Evolutionary conservation across 1,139 yeast genomes (phyloP), one percentile per base, ranked within the genome.

Genomic region (Debaryomyces singareniensis): DNA sequence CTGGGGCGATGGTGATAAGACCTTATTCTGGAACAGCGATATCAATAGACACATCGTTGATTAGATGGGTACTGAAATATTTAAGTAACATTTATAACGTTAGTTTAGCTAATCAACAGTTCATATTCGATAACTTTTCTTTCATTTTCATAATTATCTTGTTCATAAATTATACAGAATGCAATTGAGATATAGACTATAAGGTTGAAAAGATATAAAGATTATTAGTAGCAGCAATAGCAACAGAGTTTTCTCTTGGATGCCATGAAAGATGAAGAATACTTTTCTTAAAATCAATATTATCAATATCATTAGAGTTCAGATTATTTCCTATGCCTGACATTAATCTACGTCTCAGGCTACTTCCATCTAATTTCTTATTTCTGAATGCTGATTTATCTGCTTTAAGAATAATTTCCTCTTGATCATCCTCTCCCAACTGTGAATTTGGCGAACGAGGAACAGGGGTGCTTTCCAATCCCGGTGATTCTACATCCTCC

Each of bases 1-100:
- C 80, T 91, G 97, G 97, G 97, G 97, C 55, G 89, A 91, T 57
- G 97, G 98, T 56, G 95, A 87, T 72, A 79, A 85, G 75, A 86
- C 97, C 42, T 68, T 83, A 57, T 91, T 91, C 82, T 91, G 98
- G 98, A 87, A 86, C 71, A 70, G 83, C 35, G 83, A 77, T 52
- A 75, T 85, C 57, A 91, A 91, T 82, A 83, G 95, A 74, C 83
- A 84, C 71, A 65, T 81, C 48, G 69, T 58, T 49, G 33, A 23
- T 10, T 23, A 23, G 14, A 23, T n/a, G n/a, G n/a, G n/a, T n/a
- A n/a, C n/a, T n/a, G n/a, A n/a, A n/a, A n/a, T n/a, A n/a, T n/a
- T n/a, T n/a, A n/a, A n/a, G n/a, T n/a, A n/a, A n/a, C n/a, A n/a
- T n/a, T n/a, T n/a, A n/a, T n/a, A n/a, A n/a, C n/a, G n/a, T n/a